phyloP scores from a whole-genome alignment of 176 grass and related monocot genomes.

The maize (Zea mays) region DNA sequence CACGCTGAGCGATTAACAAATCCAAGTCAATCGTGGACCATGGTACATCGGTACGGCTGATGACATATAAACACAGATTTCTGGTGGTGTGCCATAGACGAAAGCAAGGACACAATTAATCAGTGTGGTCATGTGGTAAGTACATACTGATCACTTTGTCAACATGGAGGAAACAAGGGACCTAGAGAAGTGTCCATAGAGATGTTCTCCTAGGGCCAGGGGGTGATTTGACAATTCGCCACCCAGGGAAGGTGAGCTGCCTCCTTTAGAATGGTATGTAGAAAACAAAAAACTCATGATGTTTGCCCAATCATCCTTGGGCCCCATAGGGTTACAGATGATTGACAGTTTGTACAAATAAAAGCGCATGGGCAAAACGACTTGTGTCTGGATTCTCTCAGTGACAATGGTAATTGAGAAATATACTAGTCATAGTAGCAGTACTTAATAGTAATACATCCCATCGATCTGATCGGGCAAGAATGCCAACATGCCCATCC shows the following conservation, averaged over 20 bases:
- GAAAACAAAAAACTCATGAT: background rate
- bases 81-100: constrained; percentile 20
- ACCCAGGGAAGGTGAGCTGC: background rate
- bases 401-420: background rate
- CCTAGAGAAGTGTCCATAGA: background rate
- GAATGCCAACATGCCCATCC: constrained; percentile 14
- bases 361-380: background rate
- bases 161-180: constrained; percentile 32
- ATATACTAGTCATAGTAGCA: background rate
- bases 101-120: background rate
- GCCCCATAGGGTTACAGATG: background rate
- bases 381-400: constrained; percentile 5
- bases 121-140: constrained; percentile 20
- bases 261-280: background rate
- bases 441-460: constrained; percentile 3
- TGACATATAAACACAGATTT: background rate
- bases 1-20: constrained; percentile 30
- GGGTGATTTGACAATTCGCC: background rate
- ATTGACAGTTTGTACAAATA: background rate
- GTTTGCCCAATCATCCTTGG: background rate
- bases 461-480: constrained; percentile 28
- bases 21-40: constrained; percentile 33
- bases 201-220: background rate
- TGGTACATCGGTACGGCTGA: constrained; percentile 4
- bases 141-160: constrained; percentile 37